phyloP scores from a whole-genome alignment of 805 yeast genomes.

The Kodamaea nitidulidarum region DNA sequence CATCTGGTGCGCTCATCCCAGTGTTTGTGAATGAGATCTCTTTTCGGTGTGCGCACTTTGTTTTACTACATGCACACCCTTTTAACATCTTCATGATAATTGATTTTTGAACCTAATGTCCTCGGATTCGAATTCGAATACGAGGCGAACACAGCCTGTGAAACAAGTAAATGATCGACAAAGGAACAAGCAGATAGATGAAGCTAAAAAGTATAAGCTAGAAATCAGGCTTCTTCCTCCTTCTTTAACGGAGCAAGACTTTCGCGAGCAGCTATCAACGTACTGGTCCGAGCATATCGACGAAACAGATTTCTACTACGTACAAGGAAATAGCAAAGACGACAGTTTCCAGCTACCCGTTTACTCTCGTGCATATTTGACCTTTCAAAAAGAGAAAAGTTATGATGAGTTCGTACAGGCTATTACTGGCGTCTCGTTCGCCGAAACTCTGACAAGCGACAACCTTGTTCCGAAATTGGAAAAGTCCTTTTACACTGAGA shows the following conservation, averaged over 20 bases:
- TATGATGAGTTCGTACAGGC: slow-evolving; percentile 11
- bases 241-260: slow-evolving; percentile 13
- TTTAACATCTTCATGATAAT: background rate
- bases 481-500: slow-evolving; percentile 28
- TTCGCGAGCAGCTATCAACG: slow-evolving; percentile 19
- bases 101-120: background rate
- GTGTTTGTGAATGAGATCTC: background rate
- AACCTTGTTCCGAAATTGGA: slow-evolving; percentile 32
- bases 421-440: slow-evolving; percentile 19
- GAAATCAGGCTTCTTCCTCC: slow-evolving; percentile 26
- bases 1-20: slow-evolving; percentile 8
- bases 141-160: background rate
- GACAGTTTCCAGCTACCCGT: slow-evolving; percentile 18
- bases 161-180: background rate
- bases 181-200: background rate
- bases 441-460: slow-evolving; percentile 22
- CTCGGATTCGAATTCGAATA: background rate
- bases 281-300: slow-evolving; percentile 8
- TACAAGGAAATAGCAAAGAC: slow-evolving; percentile 15
- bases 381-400: slow-evolving; percentile 10
- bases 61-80: background rate
- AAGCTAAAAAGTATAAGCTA: slow-evolving; percentile 5
- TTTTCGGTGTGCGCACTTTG: background rate
- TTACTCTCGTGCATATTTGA: slow-evolving; percentile 17
- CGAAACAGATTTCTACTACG: slow-evolving; percentile 11